A percentile compares a stretch with the other conserved stretches of the same genome.
phyloP scores from a whole-genome alignment of 2,329 filamentous ascomycete species.

The Arthrobotrys sphaeroides region DNA sequence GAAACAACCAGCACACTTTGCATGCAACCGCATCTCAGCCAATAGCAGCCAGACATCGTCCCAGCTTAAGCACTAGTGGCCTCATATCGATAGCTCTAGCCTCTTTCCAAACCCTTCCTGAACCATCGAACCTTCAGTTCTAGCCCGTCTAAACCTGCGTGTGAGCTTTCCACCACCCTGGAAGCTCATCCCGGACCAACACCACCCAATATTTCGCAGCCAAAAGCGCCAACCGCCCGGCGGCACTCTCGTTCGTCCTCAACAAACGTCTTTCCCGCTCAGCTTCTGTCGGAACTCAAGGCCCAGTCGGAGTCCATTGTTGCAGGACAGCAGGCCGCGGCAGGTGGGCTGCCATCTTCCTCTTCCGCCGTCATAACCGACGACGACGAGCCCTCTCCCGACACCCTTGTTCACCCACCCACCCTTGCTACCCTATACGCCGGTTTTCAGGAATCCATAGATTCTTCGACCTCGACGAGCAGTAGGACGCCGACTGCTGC shows the following conservation, averaged over 20 bases:
- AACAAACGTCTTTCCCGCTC: constrained; percentile 48
- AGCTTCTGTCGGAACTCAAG: constrained; percentile 48
- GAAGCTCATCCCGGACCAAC: constrained; percentile 40
- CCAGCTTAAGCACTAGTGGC: constrained; percentile 20
- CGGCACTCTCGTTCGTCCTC: constrained; percentile 54
- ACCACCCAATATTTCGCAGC: constrained; percentile 54
- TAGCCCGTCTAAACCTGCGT: constrained; percentile 5
- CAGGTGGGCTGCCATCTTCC: constrained; percentile 27
- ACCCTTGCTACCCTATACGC: constrained; percentile 43
- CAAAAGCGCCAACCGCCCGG: constrained; percentile 47
- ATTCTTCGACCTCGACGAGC: constrained; percentile 35
- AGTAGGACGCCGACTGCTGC: constrained; percentile 51
- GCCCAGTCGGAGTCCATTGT: constrained; percentile 48
- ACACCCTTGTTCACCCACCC: constrained; percentile 8
- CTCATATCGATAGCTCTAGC: constrained; percentile 16
- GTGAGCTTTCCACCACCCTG: constrained; percentile 50
- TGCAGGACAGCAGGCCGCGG: constrained; percentile 27
- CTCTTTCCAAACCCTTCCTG: constrained; percentile 9
- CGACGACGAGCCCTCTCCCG: constrained; percentile 29
- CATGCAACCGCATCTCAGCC: constrained; percentile 17
- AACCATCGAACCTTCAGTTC: neutral
- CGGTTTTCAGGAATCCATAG: constrained; percentile 48
- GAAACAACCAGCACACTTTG: constrained; percentile 42
- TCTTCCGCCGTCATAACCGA: constrained; percentile 43
- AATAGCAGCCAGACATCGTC: constrained; percentile 37